phyloP scores from a whole-genome alignment of 805 yeast species.

The Teunomyces aglyptinius region DNA sequence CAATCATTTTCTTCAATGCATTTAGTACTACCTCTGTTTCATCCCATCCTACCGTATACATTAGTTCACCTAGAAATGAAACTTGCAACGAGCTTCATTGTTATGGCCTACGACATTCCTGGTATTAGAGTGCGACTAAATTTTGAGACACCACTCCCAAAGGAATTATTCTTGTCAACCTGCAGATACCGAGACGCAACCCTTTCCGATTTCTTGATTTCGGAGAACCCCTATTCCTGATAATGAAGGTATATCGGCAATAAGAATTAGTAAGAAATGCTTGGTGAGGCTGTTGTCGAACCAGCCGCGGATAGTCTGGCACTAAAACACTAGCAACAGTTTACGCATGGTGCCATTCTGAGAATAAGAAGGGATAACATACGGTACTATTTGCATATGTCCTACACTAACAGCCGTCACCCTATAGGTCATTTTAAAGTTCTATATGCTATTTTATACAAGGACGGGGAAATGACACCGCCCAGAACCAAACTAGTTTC shows the following conservation, averaged over 20 bases:
- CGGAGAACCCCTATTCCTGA: conserved; percentile 1
- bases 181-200: background rate
- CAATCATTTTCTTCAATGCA: no score
- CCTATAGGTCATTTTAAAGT: background rate
- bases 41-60: no score
- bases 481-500: background rate
- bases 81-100: no score
- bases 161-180: background rate
- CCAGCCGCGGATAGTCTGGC: conserved; percentile 1
- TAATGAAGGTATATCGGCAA: background rate
- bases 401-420: background rate
- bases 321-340: background rate
- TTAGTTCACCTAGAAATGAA: no score
- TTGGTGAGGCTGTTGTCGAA: background rate
- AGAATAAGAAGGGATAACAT: no score
- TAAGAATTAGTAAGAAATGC: background rate
- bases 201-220: background rate
- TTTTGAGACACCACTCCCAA: background rate
- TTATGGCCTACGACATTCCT: no score
- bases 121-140: no score
- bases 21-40: no score
- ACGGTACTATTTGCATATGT: background rate
- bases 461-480: no score
- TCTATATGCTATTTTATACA: no score
- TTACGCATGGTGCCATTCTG: background rate